Evolutionary conservation across 2,329 filamentous ascomycete genomes (phyloP).

Genomic region (Fonsecaea nubica): DNA sequence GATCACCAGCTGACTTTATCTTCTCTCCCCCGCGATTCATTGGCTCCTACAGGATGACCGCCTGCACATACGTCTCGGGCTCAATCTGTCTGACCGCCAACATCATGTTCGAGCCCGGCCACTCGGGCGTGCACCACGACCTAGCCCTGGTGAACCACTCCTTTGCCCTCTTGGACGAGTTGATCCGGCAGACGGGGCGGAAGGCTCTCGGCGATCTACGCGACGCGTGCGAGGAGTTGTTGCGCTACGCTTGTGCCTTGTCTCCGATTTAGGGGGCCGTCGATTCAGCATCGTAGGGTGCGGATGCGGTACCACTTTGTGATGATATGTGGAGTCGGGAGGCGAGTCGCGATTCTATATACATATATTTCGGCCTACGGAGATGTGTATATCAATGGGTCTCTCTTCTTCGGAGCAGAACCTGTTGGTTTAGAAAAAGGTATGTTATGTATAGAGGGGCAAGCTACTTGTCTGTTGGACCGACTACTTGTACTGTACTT

Average conservation of each 20-base stretch:
- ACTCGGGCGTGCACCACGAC: constrained; percentile 22
- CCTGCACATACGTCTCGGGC: constrained; percentile 31
- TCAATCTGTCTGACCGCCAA: constrained; percentile 34
- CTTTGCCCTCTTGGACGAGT: constrained; percentile 20
- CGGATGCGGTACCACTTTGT: too few species aligned
- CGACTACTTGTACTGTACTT: too few species aligned
- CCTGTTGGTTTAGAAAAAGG: too few species aligned
- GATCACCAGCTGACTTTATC: constrained; percentile 10
- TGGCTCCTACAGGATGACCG: constrained; percentile 19
- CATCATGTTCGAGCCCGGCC: constrained; percentile 23
- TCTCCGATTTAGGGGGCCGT: background rate
- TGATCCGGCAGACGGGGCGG: constrained; percentile 16
- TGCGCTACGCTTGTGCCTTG: constrained; percentile 19
- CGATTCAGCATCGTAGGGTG: too few species aligned
- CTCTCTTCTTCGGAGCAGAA: too few species aligned
- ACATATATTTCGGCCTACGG: too few species aligned
- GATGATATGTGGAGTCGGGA: too few species aligned
- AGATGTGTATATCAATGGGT: too few species aligned
- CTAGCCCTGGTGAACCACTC: constrained; percentile 18
- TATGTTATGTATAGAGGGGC: too few species aligned
- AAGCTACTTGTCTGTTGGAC: too few species aligned
- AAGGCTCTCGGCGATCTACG: constrained; percentile 15
- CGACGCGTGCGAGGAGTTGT: constrained; percentile 17
- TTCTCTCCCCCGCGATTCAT: too few species aligned
- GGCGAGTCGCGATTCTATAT: too few species aligned